phyloP scores from a whole-genome alignment of 2,329 filamentous ascomycete species.

The Sclerotinia minor region DNA sequence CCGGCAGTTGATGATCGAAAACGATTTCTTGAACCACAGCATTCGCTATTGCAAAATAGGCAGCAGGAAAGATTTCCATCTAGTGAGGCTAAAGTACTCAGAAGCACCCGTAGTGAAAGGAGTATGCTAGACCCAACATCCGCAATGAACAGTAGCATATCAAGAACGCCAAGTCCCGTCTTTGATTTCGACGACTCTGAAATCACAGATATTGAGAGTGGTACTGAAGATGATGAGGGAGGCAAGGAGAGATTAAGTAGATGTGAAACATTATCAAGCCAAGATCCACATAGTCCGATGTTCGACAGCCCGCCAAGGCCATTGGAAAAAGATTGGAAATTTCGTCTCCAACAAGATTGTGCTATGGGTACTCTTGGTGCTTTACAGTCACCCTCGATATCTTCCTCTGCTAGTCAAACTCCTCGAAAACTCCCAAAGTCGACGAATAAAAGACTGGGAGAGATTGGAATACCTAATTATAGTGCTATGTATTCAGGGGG shows the following conservation, averaged over 20 bases:
- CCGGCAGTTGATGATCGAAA: background rate
- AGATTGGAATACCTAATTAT: background rate
- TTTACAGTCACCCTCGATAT: background rate
- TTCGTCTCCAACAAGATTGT: slow-evolving; percentile 7
- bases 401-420: background rate
- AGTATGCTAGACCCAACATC: background rate
- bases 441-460: background rate
- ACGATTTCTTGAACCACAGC: background rate
- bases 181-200: slow-evolving; percentile 19
- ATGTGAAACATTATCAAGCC: slow-evolving; percentile 15
- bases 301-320: slow-evolving; percentile 1
- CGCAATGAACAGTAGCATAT: background rate
- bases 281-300: slow-evolving; percentile 13
- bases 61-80: background rate
- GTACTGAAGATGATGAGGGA: background rate
- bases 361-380: background rate
- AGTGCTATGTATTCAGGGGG: background rate
- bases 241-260: slow-evolving; percentile 11
- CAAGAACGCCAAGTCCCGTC: slow-evolving; percentile 20
- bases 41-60: background rate
- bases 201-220: slow-evolving; percentile 17
- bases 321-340: slow-evolving; percentile 15
- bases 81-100: background rate
- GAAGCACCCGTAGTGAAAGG: background rate
- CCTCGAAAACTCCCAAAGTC: background rate